Conservation (phyloP, 73 alveolate species). For the Effrenium voratum region DNA sequence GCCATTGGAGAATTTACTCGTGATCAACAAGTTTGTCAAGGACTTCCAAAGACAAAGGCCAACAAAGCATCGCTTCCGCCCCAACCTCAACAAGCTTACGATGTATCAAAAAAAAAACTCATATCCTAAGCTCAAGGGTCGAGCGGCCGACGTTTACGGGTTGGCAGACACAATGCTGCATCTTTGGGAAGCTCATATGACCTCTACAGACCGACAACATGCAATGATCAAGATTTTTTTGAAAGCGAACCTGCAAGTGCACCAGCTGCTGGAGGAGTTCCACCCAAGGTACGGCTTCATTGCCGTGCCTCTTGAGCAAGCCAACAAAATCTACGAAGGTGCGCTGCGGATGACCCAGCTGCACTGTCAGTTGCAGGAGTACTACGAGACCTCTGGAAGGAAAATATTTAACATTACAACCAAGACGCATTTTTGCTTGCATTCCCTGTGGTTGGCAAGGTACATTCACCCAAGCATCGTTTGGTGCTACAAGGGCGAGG, state of each 20-base stretch:
- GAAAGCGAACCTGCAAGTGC: background rate
- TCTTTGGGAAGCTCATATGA: background rate
- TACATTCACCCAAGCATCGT: background rate
- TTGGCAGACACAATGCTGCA: background rate
- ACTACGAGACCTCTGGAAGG: background rate
- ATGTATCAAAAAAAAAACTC: background rate
- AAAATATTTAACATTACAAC: background rate
- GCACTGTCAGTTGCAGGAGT: background rate
- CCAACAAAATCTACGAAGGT: background rate
- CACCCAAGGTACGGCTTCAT: background rate
- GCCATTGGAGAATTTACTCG: background rate
- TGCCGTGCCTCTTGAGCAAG: background rate
- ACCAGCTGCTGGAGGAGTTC: background rate
- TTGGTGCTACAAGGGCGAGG: background rate
- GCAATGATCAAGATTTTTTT: too few species aligned
- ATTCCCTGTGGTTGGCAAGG: background rate
- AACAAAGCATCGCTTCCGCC: background rate
- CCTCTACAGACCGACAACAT: background rate
- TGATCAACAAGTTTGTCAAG: background rate
- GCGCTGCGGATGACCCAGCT: background rate
- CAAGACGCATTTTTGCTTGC: background rate
- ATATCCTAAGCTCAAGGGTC: background rate
- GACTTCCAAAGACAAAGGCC: background rate
- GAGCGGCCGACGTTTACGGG: background rate
- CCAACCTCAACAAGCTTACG: background rate